Conservation (phyloP, 1,139 yeast species). For the Saccharomyces pastorianus region DNA sequence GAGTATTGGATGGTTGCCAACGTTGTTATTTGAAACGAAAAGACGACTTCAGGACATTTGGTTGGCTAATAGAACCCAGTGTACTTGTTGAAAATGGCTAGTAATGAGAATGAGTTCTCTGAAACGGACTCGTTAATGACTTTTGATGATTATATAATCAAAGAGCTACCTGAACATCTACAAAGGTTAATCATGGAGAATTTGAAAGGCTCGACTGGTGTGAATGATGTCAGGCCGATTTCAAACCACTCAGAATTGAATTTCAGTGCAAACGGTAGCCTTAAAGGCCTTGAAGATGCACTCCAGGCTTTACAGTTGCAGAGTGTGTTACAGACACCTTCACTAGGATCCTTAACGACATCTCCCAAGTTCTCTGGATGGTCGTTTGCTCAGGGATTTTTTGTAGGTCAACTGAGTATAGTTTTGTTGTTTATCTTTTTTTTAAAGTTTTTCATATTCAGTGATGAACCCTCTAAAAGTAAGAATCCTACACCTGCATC, state of each 20-base stretch:
- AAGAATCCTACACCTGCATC: conserved; percentile 14
- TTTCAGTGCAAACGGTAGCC: background rate
- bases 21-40: background rate
- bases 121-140: background rate
- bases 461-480: conserved; percentile 40
- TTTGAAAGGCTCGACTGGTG: conserved; percentile 3
- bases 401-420: conserved; percentile 79
- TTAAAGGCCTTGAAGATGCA: background rate
- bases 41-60: background rate
- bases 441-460: conserved; percentile 81
- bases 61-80: background rate
- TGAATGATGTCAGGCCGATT: background rate
- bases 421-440: conserved; percentile 62
- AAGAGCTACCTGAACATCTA: conserved; percentile 31
- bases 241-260: background rate
- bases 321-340: background rate
- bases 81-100: background rate
- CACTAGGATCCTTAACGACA: background rate
- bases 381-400: conserved; percentile 72
- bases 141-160: conserved; percentile 31
- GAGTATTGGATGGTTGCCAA: background rate
- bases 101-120: background rate
- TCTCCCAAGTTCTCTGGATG: conserved; percentile 29
- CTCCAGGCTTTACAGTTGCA: background rate
- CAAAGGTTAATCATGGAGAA: conserved; percentile 27